Conservation (phyloP, 192 early-diverging fungal species). For the Chytriomyces sp. region DNA sequence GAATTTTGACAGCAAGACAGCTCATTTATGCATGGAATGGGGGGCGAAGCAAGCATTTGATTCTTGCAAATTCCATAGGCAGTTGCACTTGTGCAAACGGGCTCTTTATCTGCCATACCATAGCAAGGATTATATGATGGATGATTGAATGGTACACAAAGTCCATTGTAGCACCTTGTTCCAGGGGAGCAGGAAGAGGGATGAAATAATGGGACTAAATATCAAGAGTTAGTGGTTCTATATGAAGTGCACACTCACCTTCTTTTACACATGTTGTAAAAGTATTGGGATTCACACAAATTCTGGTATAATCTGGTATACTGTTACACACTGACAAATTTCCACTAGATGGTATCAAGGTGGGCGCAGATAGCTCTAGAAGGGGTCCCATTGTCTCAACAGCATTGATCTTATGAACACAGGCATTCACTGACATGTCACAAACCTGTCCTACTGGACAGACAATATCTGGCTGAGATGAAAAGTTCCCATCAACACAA, state of each 20-base stretch:
- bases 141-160: neutral
- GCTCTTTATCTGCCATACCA: neutral
- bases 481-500: neutral
- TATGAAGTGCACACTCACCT: neutral
- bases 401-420: neutral
- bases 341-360: neutral
- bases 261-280: neutral
- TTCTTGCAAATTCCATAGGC: neutral
- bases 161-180: neutral
- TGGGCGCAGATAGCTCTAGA: neutral
- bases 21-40: too few species aligned
- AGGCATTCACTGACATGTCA: neutral
- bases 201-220: neutral
- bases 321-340: constrained; percentile 5
- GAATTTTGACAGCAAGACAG: too few species aligned
- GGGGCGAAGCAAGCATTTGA: too few species aligned
- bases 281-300: neutral
- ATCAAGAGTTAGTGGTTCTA: neutral
- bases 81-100: neutral
- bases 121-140: neutral
- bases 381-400: neutral
- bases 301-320: neutral
- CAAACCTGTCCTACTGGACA: constrained; percentile 9
- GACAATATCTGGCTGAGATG: neutral
- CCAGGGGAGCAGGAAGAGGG: neutral